Evolutionary conservation across 129 eudicot species (phyloP), one percentile per base, ranked within the genome.

Genomic region (Flaveria sonorensis): DNA sequence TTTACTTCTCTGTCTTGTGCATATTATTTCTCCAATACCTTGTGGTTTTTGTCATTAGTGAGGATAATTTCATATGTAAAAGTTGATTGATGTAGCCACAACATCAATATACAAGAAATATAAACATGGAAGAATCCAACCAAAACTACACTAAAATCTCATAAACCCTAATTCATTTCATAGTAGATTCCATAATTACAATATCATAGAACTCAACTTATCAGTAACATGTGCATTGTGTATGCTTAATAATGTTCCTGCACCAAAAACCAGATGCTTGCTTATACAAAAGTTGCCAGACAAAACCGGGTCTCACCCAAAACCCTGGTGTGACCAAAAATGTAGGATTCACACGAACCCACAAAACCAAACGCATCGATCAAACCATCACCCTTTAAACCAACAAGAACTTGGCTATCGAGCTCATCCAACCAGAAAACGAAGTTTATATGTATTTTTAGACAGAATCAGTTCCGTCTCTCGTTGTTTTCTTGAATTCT

Each of bases 141-240:
- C 69, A 23, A 63, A 57, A 59, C 63, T 55, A 70, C 73, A 26
- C 42, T 73, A 71, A 61, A 83, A 84, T 71, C 85, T 64, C 60
- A 77, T 78, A 80, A 74, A 45, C 65, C 63, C 80, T 74, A 46
- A 53, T 65, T 80, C 80, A 81, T 81, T 28, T 67, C 71, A 68
- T 60, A 71, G 75, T 59, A 82, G 73, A 74, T 77, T 63, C 87
- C 81, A 77, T 87, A 80, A 71, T 81, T 83, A 85, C 92, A 90
- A 82, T 73, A 85, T 72, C 57, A 74, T 50, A 73, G 57, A 82
- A 87, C 75, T 46, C 64, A 70, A 46, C 68, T 43, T 81, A 81
- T 71, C 67, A 71, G 77, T 81, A 64, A 81, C 50, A 76, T 74
- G 82, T 82, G 85, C 86, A 72, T 67, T 77, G 79, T 76, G 83